These are phyloP conservation scores for Lodderomyces metapsilosis DNA, from an alignment of 1,139 yeast genomes.

Conservation along the genomic window DNA sequence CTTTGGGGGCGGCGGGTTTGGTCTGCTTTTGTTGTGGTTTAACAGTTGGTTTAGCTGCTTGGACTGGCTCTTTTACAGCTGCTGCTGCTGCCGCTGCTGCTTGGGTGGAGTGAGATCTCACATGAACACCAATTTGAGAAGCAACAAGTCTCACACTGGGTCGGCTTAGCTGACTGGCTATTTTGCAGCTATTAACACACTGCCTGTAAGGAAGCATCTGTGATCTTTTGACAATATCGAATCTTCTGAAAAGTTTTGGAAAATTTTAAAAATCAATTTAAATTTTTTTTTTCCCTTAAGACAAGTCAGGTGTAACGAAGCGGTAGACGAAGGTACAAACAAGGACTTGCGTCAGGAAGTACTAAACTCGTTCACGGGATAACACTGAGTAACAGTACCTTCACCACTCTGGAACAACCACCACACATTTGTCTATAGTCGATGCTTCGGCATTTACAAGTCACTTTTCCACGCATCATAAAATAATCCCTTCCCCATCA, in stretches of 20 bases:
- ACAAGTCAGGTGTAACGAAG: no score
- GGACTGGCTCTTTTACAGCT: slow-evolving; percentile 5
- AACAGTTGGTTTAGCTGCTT: slow-evolving; percentile 6
- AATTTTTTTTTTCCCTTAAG: background rate
- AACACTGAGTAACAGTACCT: no score
- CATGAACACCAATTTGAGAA: background rate
- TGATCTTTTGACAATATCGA: background rate
- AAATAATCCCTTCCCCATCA: background rate
- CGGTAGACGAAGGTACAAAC: no score
- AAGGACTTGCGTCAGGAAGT: no score
- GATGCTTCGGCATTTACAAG: no score
- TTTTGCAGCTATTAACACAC: background rate
- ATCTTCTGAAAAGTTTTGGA: background rate
- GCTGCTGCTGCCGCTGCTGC: slow-evolving; percentile 5
- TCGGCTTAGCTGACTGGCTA: background rate
- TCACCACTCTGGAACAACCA: no score
- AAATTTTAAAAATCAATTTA: background rate
- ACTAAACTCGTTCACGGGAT: no score
- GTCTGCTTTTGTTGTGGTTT: slow-evolving; percentile 1
- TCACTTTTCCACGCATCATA: background rate
- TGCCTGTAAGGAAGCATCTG: slow-evolving; percentile 2
- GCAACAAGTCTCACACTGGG: background rate
- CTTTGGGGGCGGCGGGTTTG: background rate
- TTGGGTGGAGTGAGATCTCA: slow-evolving; percentile 2
- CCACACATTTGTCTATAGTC: no score